Percentiles rank a stretch among this genome's conserved stretches.
These are phyloP conservation scores for Hygrophoropsis aurantiaca DNA, from an alignment of 768 basidiomycete genomes.

Conservation along the genomic window DNA sequence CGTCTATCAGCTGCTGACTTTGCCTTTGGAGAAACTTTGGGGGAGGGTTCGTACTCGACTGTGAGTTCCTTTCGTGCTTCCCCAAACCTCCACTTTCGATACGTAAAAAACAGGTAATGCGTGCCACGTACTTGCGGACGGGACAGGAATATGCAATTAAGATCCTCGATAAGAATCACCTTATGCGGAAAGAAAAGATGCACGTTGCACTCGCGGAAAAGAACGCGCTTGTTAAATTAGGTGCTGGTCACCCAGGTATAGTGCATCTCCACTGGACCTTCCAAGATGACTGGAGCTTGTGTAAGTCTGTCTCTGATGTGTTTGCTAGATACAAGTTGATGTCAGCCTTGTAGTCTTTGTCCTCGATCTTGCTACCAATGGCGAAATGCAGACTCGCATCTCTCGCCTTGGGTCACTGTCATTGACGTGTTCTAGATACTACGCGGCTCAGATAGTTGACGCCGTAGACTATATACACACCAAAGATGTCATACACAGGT, in stretches of 20 bases:
- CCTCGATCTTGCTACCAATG: constrained; percentile 73
- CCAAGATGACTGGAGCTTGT: constrained; percentile 81
- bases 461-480: constrained; percentile 89
- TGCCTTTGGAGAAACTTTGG: constrained; percentile 69
- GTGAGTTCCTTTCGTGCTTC: constrained; percentile 42
- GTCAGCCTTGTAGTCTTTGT: constrained; percentile 60
- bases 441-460: constrained; percentile 87
- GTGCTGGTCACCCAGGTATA: constrained; percentile 75
- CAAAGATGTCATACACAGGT: constrained; percentile 88
- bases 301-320: no score
- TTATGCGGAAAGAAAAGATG: constrained; percentile 76
- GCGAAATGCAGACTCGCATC: constrained; percentile 74
- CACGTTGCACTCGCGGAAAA: constrained; percentile 79
- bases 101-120: constrained; percentile 49
- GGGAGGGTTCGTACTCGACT: constrained; percentile 82
- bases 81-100: constrained; percentile 9
- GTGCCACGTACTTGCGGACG: constrained; percentile 51
- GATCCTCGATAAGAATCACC: constrained; percentile 80
- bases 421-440: constrained; percentile 71
- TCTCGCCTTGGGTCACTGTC: constrained; percentile 85
- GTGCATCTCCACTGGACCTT: constrained; percentile 82
- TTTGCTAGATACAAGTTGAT: not conserved
- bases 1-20: constrained; percentile 60
- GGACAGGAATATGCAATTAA: constrained; percentile 75
- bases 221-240: constrained; percentile 66